A percentile compares a stretch with the other conserved stretches of the same genome.
phyloP scores from a whole-genome alignment of 2,329 filamentous ascomycete species.

The Epichloe sp. region DNA sequence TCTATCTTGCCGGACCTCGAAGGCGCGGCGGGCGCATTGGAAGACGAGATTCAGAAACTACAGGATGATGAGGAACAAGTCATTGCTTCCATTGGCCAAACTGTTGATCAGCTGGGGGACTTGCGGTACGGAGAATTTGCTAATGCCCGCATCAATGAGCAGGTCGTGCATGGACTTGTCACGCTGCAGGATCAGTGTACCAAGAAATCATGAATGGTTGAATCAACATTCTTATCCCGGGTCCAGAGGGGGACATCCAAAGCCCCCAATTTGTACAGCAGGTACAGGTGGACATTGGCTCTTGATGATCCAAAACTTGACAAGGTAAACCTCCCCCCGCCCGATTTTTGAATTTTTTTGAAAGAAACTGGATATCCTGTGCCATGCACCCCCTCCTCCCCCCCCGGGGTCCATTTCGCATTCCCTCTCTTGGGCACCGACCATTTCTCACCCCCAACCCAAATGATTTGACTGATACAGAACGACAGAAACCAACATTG shows the following conservation, averaged over 20 bases:
- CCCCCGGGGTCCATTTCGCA: neutral
- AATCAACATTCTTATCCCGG: neutral
- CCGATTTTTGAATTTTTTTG: neutral
- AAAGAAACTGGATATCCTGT: neutral
- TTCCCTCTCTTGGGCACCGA: neutral
- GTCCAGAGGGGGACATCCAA: no score
- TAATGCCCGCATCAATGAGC: constrained; percentile 47
- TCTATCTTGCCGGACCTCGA: constrained; percentile 59
- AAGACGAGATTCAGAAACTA: constrained; percentile 53
- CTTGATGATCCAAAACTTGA: neutral
- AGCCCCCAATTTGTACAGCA: no score
- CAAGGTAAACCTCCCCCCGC: neutral
- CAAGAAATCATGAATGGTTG: constrained; percentile 19
- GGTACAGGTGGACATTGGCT: no score
- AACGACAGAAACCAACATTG: neutral
- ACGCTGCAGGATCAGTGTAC: constrained; percentile 46
- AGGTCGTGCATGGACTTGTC: constrained; percentile 54
- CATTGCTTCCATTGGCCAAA: constrained; percentile 47
- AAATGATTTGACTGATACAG: neutral
- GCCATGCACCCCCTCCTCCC: neutral
- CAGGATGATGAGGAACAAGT: constrained; percentile 51
- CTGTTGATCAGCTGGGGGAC: constrained; percentile 64
- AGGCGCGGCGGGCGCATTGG: constrained; percentile 48
- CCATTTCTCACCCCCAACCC: neutral
- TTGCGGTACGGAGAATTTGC: constrained; percentile 66